Base-by-base conservation (phyloP, 441 rosid genomes). In the Raphanus hybrid region DNA sequence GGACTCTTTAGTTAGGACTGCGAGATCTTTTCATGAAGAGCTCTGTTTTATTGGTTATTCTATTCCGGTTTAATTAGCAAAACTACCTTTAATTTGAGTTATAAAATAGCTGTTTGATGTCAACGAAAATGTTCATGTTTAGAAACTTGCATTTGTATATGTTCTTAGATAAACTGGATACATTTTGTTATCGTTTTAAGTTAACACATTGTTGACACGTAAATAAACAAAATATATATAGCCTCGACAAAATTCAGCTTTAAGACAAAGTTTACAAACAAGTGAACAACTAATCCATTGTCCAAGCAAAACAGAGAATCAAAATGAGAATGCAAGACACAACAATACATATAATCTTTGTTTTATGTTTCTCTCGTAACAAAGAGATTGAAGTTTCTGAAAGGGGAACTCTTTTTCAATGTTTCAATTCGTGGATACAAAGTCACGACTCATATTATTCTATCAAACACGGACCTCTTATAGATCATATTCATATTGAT, bases 301-400 rank as follows among this genome's bases (percentile, higher is more conserved):
- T 59, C 61, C 50, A 57, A 37, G 65, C 52, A 77, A 32, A 14
- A 65, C 15, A 58, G 8, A 65, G 8, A 43, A 59, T 15, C 15
- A 71, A 45, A 71, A 48, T 6, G 16, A 59, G 11, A 78, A 11
- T 61, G 34, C 37, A 73, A 41, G 16, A 73, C 37, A 73, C 37
- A 68, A 60, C 45, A 34, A 5, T 20, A 62, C 66, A 68, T 68
- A 52, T 52, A 12, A 50, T n/a, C 0, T 23, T 45, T 48, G n/a
- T 0, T 64, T 55, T 23, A 3, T 41, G 32, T 14, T 5, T 52
- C 11, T 77, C 72, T 57, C 48, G 16, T 9, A 35, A 61, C n/a
- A 48, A 26, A 23, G 50, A 73, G 48, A 78, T 73, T 78, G 82
- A 78, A 78, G 82, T 78, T 63, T 78, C 12, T 73, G 70, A 54